Evolutionary conservation across 345 rosid species (phyloP).

Genomic region (Acer negundo): DNA sequence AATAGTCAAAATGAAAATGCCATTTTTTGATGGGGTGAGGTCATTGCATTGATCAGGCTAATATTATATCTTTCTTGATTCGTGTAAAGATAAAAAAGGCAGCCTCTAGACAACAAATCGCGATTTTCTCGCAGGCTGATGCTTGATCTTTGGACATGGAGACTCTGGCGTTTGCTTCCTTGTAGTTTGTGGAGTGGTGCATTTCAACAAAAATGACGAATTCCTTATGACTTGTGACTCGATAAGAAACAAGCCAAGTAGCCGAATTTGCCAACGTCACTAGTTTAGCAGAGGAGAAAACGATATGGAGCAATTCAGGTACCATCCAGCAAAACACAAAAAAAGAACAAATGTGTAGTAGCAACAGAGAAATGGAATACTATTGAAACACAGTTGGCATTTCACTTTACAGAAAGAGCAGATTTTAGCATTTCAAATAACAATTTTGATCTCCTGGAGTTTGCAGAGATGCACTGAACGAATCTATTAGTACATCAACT

Average conservation of each 20-base stretch:
- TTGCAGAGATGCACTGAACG: not conserved
- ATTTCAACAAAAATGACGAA: not conserved
- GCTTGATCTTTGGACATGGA: not conserved
- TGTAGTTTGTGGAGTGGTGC: not conserved
- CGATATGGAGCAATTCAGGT: not conserved
- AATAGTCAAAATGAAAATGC: not conserved
- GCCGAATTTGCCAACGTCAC: not conserved
- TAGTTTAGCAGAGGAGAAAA: not conserved
- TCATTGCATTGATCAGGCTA: not conserved
- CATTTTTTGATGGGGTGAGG: not conserved
- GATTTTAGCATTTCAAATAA: not conserved
- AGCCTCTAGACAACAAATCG: not conserved
- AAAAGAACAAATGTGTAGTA: not conserved
- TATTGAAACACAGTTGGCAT: not conserved
- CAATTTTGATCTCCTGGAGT: slow-evolving; percentile 1
- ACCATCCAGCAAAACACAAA: not conserved
- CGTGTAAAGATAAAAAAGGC: not conserved
- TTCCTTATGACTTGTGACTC: not conserved
- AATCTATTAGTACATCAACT: not conserved
- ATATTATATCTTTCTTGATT: not conserved
- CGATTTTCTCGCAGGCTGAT: not conserved
- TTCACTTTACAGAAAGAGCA: slow-evolving; percentile 2
- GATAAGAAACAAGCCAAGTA: not conserved
- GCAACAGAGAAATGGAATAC: not conserved
- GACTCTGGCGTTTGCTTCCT: not conserved